These are phyloP conservation scores for Echeveria elegans DNA, from an alignment of 164 flowering plant genomes.

Conservation along the genomic window DNA sequence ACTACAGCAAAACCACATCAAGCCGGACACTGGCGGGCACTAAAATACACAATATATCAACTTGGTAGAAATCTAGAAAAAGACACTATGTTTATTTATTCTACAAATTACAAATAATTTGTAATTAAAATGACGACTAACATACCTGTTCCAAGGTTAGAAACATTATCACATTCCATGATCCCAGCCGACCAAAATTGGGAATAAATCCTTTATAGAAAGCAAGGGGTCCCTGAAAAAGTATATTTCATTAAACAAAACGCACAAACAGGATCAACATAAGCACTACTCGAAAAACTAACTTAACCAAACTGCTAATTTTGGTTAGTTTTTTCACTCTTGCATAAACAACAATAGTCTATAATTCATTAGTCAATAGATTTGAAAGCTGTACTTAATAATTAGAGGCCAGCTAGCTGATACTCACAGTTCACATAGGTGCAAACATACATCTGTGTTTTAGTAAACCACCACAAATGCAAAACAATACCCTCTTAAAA, in stretches of 20 bases:
- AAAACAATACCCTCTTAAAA: too few species aligned
- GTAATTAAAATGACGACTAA: background rate
- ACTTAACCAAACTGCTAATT: too few species aligned
- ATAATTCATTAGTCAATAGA: too few species aligned
- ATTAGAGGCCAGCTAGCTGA: too few species aligned
- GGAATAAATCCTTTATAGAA: conserved; percentile 90
- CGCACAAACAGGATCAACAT: background rate
- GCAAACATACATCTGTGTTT: too few species aligned
- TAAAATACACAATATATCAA: background rate
- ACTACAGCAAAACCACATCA: background rate
- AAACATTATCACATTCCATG: conserved; percentile 93
- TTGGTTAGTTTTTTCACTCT: too few species aligned
- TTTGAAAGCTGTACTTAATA: too few species aligned
- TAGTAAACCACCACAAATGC: too few species aligned
- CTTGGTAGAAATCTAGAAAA: background rate
- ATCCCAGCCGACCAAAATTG: conserved; percentile 80
- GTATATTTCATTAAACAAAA: background rate
- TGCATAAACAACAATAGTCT: too few species aligned
- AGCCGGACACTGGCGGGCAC: background rate
- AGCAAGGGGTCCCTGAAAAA: conserved; percentile 69
- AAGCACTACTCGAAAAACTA: background rate
- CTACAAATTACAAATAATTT: background rate
- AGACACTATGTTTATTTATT: background rate
- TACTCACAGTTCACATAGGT: too few species aligned
- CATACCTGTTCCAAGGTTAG: conserved; percentile 83